Percentiles rank a stretch among this genome's conserved stretches.
Evolutionary conservation across 805 yeast species (phyloP).

Genomic region (Saturnispora halmiae): DNA sequence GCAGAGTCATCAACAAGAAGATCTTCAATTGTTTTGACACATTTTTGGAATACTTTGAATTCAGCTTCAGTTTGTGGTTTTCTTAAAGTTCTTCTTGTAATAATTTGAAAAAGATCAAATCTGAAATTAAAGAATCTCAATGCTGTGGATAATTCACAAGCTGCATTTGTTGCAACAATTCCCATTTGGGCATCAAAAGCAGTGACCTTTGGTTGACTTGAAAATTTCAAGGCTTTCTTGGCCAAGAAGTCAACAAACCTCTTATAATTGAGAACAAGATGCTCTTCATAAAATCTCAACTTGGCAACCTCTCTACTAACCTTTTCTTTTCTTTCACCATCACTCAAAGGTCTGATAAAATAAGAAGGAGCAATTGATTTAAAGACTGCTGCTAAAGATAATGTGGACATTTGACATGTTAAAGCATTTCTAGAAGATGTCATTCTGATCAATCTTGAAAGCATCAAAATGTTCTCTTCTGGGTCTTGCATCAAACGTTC

Average conservation of each 20-base stretch:
- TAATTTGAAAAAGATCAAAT: slow-evolving; percentile 57
- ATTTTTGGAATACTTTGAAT: slow-evolving; percentile 42
- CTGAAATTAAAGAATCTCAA: slow-evolving; percentile 76
- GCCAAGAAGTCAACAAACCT: slow-evolving; percentile 52
- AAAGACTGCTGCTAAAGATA: slow-evolving; percentile 78
- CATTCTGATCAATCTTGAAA: slow-evolving; percentile 64
- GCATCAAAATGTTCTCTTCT: slow-evolving; percentile 63
- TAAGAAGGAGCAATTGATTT: slow-evolving; percentile 84
- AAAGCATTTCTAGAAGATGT: slow-evolving; percentile 55
- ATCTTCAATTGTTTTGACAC: slow-evolving; percentile 59
- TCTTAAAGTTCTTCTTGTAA: slow-evolving; percentile 58
- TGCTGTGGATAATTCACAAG: slow-evolving; percentile 63
- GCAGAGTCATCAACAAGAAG: slow-evolving; percentile 68
- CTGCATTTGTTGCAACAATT: slow-evolving; percentile 58
- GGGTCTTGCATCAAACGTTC: slow-evolving; percentile 77
- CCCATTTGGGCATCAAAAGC: slow-evolving; percentile 38
- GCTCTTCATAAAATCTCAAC: slow-evolving; percentile 73
- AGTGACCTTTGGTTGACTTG: slow-evolving; percentile 23
- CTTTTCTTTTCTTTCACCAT: slow-evolving; percentile 69
- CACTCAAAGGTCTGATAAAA: slow-evolving; percentile 73
- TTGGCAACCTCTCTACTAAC: slow-evolving; percentile 76
- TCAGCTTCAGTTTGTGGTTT: slow-evolving; percentile 44
- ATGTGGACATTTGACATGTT: slow-evolving; percentile 59
- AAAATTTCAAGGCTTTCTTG: slow-evolving; percentile 28
- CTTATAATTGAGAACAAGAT: slow-evolving; percentile 59